A percentile compares a stretch with the other conserved stretches of the same genome.
Evolutionary conservation across 1,284 basidiomycete species (phyloP).

Genomic region (Boletus hoseneyae): DNA sequence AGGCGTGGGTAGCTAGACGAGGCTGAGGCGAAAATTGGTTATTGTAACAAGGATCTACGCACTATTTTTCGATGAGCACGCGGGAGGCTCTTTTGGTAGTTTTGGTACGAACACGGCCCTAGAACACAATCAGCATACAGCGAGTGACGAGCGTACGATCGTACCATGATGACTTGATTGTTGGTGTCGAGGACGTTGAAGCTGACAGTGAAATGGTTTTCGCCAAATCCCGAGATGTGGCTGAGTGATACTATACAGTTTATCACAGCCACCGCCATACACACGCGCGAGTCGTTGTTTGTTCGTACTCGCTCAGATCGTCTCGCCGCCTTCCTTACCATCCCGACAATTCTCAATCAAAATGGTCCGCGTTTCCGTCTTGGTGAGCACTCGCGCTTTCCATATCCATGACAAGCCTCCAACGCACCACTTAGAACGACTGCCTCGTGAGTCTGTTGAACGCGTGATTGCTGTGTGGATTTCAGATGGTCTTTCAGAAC

Average conservation of each 20-base stretch:
- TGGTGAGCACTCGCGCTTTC: conserved; percentile 47
- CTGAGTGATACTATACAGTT: conserved; percentile 32
- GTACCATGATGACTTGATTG: conserved; percentile 47
- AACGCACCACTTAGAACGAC: conserved; percentile 59
- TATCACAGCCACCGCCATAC: conserved; percentile 28
- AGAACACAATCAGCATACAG: conserved; percentile 1
- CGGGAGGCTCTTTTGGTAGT: conserved; percentile 99
- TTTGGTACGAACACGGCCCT: conserved; percentile 99
- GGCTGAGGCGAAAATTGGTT: neutral
- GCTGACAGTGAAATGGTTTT: neutral
- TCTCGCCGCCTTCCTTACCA: too few relatives aligned
- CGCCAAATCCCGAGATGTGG: conserved; percentile 31
- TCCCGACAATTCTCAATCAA: conserved; percentile 32
- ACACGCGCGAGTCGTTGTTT: too few relatives aligned
- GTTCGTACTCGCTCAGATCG: too few relatives aligned
- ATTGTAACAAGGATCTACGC: conserved; percentile 35
- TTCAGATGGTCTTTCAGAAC: conserved; percentile 50
- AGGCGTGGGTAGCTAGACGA: conserved; percentile 82
- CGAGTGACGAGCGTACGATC: neutral
- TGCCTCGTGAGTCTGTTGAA: conserved; percentile 54
- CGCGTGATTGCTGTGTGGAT: neutral
- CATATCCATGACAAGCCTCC: conserved; percentile 1
- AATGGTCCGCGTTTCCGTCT: conserved; percentile 85
- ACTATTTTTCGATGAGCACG: conserved; percentile 99
- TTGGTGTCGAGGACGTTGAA: conserved; percentile 26